phyloP scores from a whole-genome alignment of 257 asterid species.

The Perilla frutescens region DNA sequence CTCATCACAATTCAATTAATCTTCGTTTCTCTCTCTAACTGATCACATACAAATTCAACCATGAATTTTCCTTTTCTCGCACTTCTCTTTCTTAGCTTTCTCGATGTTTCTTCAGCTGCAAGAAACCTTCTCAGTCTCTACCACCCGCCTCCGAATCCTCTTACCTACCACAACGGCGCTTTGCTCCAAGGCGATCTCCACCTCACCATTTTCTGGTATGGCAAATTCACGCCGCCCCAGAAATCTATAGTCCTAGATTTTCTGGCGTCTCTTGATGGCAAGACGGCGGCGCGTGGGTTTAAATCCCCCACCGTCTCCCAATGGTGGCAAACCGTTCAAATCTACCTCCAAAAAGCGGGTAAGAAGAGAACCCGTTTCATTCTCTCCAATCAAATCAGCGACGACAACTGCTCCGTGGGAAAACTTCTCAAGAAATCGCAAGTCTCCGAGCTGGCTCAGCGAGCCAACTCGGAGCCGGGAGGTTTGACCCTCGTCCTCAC shows the following conservation, averaged over 20 bases:
- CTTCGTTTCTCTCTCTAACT: too few species aligned
- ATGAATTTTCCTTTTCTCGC: constrained; percentile 12
- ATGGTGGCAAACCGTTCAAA: constrained; percentile 46
- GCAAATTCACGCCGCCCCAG: constrained; percentile 38
- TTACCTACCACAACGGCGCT: constrained; percentile 38
- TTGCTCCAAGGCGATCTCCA: constrained; percentile 33
- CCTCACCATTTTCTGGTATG: constrained; percentile 42
- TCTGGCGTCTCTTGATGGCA: constrained; percentile 20
- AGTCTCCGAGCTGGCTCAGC: constrained; percentile 34
- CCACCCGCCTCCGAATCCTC: constrained; percentile 37
- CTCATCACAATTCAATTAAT: too few species aligned
- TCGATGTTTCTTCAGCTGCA: constrained; percentile 19
- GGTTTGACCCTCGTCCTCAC: constrained; percentile 40
- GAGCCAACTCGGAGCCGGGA: constrained; percentile 26
- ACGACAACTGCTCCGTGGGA: constrained; percentile 39
- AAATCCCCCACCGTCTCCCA: constrained; percentile 33
- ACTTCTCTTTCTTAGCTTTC: constrained; percentile 27
- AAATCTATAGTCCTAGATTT: constrained; percentile 42
- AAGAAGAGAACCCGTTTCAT: constrained; percentile 24
- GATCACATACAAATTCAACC: constrained; percentile 19
- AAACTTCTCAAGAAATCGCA: constrained; percentile 33
- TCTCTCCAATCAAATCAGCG: constrained; percentile 29
- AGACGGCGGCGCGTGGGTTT: neutral
- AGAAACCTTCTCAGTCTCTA: constrained; percentile 36
- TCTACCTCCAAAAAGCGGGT: constrained; percentile 36